Conservation (phyloP, 306 rosid genomes). For the Fagus crenata region DNA sequence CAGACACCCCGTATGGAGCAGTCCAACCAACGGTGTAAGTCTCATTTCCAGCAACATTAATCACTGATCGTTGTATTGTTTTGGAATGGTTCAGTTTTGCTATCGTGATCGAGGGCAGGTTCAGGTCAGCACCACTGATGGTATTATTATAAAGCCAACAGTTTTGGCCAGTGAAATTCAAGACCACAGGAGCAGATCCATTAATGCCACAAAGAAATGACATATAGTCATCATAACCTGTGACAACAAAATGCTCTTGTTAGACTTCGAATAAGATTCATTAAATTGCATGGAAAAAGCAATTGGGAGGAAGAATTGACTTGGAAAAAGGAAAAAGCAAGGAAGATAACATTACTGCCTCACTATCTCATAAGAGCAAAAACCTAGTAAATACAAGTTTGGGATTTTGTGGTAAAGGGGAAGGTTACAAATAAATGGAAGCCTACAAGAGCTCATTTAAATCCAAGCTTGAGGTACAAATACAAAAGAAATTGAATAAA, state of each 20-base stretch:
- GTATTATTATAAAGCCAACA: conserved; percentile 55
- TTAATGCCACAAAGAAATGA: conserved; percentile 84
- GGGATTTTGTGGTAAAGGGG: too few relatives aligned
- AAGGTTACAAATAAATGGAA: too few relatives aligned
- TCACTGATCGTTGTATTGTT: conserved; percentile 56
- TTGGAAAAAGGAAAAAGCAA: too few relatives aligned
- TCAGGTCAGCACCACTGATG: conserved; percentile 63
- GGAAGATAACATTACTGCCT: too few relatives aligned
- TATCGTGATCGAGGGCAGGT: conserved; percentile 85
- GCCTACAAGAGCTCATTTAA: too few relatives aligned
- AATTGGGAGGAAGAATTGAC: too few relatives aligned
- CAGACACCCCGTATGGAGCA: conserved; percentile 77
- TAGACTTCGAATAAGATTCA: conserved; percentile 7
- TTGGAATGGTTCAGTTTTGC: conserved; percentile 76
- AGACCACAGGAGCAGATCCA: conserved; percentile 76
- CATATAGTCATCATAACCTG: conserved; percentile 84
- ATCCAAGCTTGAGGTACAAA: too few relatives aligned
- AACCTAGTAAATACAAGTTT: too few relatives aligned
- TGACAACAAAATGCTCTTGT: conserved; percentile 12
- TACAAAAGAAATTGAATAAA: too few relatives aligned
- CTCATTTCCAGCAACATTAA: conserved; percentile 66
- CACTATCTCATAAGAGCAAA: too few relatives aligned
- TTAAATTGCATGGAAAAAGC: background rate
- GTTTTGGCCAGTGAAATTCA: conserved; percentile 78
- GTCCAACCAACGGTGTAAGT: conserved; percentile 73